Evolutionary conservation across 306 rosid genomes (phyloP), one percentile per base, ranked within the genome.

Genomic region (Acacia crassicarpa): DNA sequence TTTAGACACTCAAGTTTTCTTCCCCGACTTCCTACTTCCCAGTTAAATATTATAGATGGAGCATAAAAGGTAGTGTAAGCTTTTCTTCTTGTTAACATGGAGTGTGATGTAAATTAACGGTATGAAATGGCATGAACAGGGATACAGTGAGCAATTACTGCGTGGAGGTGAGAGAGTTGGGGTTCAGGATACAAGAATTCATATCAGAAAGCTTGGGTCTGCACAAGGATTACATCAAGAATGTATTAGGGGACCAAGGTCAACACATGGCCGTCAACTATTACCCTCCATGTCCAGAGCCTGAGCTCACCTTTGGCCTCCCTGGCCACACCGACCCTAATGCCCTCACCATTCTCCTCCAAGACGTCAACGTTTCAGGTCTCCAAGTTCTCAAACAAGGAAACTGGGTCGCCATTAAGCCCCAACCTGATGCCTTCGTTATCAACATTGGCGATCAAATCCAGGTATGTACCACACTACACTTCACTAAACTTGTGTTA

Each of bases 261-360:
- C 99, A 95, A 30, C 99, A 95, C 79, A 93, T 95, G 99, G 99
- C 99, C 11, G 91, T 95, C 22, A 95, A 95, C 82, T 95, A 81
- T 43, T 95, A 93, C 81, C 99, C 99, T 19, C 92, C 94, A 1
- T 93, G 99, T 76, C 99, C 98, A 0, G 85, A 95, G 45, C 99
- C 99, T 27, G 97, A 93, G 67, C 91, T 93, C 3, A 95, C 99
- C 11, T 95, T 87, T 62, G 99, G 98, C 9, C 66, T 95, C 80
- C 99, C 99, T 8, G 98, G 89, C 2, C 99, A 93, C 67, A 93
- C 99, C 0, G 99, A 95, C 80, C 99, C 99, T 35, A 95, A 95
- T 84, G 97, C 92, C 17, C 93, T 95, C 17, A 95, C 99, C 6
- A 93, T 93, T 80, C 86, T 95, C 0, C 98, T 95, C 38, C 98